These are phyloP conservation scores for Hortaea werneckii DNA, from an alignment of 2,329 filamentous ascomycete genomes.

Conservation along the genomic window DNA sequence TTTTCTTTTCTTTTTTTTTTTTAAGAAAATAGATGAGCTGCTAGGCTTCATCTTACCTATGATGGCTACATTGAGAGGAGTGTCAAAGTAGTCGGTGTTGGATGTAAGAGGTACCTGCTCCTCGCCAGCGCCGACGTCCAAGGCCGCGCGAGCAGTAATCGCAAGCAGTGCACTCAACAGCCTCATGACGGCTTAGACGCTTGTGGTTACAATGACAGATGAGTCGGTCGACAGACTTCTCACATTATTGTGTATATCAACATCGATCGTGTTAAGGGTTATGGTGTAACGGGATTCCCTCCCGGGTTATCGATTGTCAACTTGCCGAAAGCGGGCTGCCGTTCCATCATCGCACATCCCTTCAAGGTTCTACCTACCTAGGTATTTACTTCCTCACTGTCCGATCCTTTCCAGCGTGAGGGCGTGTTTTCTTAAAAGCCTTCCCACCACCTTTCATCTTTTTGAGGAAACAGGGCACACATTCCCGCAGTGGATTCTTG, in stretches of 20 bases:
- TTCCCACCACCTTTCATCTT: too few relatives aligned
- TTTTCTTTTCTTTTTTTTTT: not conserved
- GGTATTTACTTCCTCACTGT: not conserved
- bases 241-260: too few relatives aligned
- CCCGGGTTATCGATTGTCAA: not conserved
- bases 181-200: not conserved
- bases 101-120: slow-evolving; percentile 1
- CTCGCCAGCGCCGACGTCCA: not conserved
- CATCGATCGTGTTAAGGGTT: too few relatives aligned
- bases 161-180: not conserved
- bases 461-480: too few relatives aligned
- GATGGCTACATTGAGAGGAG: slow-evolving; percentile 9
- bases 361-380: not conserved
- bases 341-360: not conserved
- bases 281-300: too few relatives aligned
- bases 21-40: not conserved
- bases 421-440: too few relatives aligned
- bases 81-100: not conserved
- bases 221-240: too few relatives aligned
- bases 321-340: not conserved
- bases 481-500: too few relatives aligned
- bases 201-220: too few relatives aligned
- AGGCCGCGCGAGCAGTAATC: not conserved
- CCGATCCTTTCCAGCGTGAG: too few relatives aligned
- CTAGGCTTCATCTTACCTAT: slow-evolving; percentile 2